Evolutionary conservation across 345 rosid species (phyloP).

Genomic region (Bruguiera parviflora): DNA sequence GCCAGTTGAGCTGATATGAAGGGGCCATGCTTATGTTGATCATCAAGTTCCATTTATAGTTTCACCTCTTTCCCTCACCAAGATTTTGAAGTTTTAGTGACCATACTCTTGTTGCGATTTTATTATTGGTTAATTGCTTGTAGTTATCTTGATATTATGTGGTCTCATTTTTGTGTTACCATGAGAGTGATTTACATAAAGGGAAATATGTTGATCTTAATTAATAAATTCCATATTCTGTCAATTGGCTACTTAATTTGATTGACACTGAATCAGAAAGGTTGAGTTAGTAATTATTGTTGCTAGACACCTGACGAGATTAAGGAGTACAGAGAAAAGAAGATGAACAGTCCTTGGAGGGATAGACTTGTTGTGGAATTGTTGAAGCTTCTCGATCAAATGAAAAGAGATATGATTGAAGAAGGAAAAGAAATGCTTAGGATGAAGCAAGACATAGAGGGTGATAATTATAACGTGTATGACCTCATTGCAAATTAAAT

Average conservation of each 20-base stretch:
- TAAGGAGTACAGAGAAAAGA: constrained; percentile 78
- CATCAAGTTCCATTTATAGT: constrained; percentile 57
- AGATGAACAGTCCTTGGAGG: constrained; percentile 97
- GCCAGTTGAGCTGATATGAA: constrained; percentile 78
- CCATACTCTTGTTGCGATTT: too few relatives aligned
- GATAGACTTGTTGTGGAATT: constrained; percentile 80
- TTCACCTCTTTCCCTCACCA: too few relatives aligned
- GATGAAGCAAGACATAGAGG: constrained; percentile 98
- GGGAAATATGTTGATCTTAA: too few relatives aligned
- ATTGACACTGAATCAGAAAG: constrained; percentile 1
- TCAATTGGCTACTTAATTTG: background rate
- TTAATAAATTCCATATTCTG: too few relatives aligned
- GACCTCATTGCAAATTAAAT: constrained; percentile 94
- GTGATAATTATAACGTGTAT: constrained; percentile 85
- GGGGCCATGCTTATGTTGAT: constrained; percentile 97
- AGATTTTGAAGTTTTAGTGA: too few relatives aligned
- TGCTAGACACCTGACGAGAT: constrained; percentile 72
- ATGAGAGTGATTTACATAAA: too few relatives aligned
- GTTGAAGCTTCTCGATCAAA: constrained; percentile 82
- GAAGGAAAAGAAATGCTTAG: constrained; percentile 91
- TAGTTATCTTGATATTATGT: too few relatives aligned
- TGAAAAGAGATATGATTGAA: constrained; percentile 70
- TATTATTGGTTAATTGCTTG: too few relatives aligned
- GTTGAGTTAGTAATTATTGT: background rate
- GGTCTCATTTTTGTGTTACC: too few relatives aligned